These are phyloP conservation scores for Chrysoporthe puriensis DNA, from an alignment of 2,329 filamentous ascomycete species.

Conservation along the genomic window DNA sequence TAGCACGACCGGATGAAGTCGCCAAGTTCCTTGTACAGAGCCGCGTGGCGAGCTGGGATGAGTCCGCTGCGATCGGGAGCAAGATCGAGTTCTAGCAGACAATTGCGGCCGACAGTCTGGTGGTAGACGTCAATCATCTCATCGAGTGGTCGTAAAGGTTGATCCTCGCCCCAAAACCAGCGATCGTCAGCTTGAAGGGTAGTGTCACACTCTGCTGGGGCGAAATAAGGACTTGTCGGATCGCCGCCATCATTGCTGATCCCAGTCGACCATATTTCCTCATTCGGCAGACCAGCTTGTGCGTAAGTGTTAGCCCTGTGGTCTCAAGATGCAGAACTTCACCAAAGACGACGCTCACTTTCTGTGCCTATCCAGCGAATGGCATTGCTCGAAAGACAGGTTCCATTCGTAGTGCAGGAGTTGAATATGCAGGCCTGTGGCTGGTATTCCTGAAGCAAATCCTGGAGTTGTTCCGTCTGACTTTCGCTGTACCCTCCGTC, in stretches of 20 bases:
- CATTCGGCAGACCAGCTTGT: constrained; percentile 28
- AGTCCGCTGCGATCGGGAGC: constrained; percentile 34
- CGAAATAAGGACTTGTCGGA: constrained; percentile 32
- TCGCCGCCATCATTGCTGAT: constrained; percentile 32
- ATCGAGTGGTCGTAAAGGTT: constrained; percentile 31
- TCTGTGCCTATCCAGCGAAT: constrained; percentile 35
- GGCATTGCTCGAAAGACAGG: constrained; percentile 31
- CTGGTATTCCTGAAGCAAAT: constrained; percentile 31
- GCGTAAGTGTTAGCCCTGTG: no score
- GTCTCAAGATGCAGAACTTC: not conserved
- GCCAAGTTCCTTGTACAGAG: constrained; percentile 34
- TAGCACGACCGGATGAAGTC: constrained; percentile 31
- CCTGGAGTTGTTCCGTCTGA: constrained; percentile 31
- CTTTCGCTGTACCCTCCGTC: constrained; percentile 34
- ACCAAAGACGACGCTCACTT: not conserved
- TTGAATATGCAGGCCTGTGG: constrained; percentile 34
- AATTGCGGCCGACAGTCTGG: constrained; percentile 34
- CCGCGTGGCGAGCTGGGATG: constrained; percentile 31
- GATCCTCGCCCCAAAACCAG: constrained; percentile 34
- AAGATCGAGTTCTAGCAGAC: constrained; percentile 34
- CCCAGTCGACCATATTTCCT: constrained; percentile 35
- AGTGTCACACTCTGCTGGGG: constrained; percentile 34
- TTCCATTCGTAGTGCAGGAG: constrained; percentile 32
- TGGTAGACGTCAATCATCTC: constrained; percentile 36
- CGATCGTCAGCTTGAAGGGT: constrained; percentile 33